phyloP scores from a whole-genome alignment of 2,329 filamentous ascomycete genomes.

The Neurospora crassa region DNA sequence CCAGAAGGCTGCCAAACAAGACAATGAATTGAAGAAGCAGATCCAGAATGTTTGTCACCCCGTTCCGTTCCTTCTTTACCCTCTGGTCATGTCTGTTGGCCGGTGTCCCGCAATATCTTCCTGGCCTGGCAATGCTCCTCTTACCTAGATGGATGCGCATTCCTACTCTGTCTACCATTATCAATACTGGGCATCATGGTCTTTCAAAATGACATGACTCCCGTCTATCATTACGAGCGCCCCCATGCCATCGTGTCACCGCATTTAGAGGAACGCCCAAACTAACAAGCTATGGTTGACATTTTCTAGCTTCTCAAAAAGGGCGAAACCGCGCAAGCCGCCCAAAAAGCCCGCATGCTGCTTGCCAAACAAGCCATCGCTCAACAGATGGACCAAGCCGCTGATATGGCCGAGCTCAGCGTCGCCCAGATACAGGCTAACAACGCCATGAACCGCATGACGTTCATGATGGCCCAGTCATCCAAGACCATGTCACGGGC shows the following conservation, averaged over 20 bases:
- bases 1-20: conserved; percentile 51
- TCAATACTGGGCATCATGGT: neutral
- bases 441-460: conserved; percentile 57
- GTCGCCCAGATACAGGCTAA: conserved; percentile 55
- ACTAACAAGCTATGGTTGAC: neutral
- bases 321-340: conserved; percentile 53
- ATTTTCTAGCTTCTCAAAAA: conserved; percentile 42
- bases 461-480: conserved; percentile 52
- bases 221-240: neutral
- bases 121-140: neutral
- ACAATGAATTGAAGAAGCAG: conserved; percentile 51
- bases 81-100: neutral
- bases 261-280: neutral
- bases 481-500: conserved; percentile 48
- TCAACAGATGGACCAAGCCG: conserved; percentile 54
- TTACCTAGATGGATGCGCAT: neutral
- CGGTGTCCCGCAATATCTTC: neutral
- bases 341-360: conserved; percentile 54
- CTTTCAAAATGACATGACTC: neutral
- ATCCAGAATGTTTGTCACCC: conserved; percentile 41
- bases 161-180: neutral
- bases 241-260: neutral
- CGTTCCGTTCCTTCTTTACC: neutral
- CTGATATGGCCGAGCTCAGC: conserved; percentile 53
- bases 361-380: conserved; percentile 53